phyloP scores from a whole-genome alignment of 352 stramenopile species.

The Nothophytophthora sp. region DNA sequence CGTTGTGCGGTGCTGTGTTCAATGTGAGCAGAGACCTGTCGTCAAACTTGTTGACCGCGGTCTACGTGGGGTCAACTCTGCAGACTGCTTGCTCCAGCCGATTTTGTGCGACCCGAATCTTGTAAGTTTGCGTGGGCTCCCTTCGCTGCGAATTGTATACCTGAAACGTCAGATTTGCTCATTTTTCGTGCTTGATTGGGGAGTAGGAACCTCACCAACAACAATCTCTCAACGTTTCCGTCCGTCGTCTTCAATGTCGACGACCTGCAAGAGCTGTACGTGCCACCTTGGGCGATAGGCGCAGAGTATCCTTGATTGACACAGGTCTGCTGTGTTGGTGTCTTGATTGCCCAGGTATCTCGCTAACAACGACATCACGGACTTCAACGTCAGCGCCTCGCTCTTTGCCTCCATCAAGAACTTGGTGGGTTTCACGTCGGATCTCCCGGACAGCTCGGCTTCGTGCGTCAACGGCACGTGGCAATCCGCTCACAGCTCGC shows the following conservation, averaged over 20 bases:
- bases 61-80: conserved; percentile 29
- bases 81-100: conserved; percentile 20
- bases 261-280: conserved; percentile 31
- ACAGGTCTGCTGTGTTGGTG: too few relatives aligned
- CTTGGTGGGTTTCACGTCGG: conserved; percentile 25
- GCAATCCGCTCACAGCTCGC: conserved; percentile 29
- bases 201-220: conserved; percentile 34
- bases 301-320: too few relatives aligned
- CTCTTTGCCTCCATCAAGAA: conserved; percentile 29
- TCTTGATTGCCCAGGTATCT: conserved; percentile 33
- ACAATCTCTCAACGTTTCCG: conserved; percentile 28
- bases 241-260: conserved; percentile 34
- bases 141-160: too few relatives aligned
- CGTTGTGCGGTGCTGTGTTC: too few relatives aligned
- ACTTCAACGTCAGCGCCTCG: conserved; percentile 36
- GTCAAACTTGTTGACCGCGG: conserved; percentile 33
- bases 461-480: conserved; percentile 28
- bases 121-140: conserved; percentile 19
- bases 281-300: too few relatives aligned
- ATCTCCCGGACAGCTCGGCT: conserved; percentile 12
- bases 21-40: conserved; percentile 45
- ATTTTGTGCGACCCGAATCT: conserved; percentile 22
- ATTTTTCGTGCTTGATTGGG: neutral
- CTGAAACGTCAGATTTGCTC: neutral
- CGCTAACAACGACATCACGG: conserved; percentile 29